A percentile compares a stretch with the other conserved stretches of the same genome.
phyloP scores from a whole-genome alignment of 108 stramenopile species.

The Thalassiosira profunda region DNA sequence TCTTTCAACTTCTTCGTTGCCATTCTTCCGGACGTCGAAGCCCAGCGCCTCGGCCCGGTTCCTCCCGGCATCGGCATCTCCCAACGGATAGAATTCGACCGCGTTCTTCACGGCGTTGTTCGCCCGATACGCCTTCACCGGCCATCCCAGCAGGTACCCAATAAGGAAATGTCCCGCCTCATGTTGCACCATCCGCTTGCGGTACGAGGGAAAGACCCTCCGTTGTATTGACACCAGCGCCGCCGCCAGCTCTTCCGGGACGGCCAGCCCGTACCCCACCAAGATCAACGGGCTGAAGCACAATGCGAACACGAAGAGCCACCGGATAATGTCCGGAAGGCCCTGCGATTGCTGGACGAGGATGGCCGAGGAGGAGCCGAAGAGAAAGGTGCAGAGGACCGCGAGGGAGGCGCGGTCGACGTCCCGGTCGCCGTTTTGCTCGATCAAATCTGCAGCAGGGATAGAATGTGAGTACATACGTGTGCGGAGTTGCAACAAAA shows the following conservation, averaged over 20 bases:
- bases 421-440: constrained; percentile 83
- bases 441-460: constrained; percentile 87
- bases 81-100: constrained; percentile 88
- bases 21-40: constrained; percentile 54
- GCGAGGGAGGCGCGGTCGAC: constrained; percentile 78
- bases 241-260: constrained; percentile 66
- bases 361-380: constrained; percentile 62
- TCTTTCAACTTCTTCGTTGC: constrained; percentile 4
- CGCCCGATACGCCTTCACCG: constrained; percentile 65
- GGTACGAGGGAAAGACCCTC: constrained; percentile 74
- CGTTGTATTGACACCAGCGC: constrained; percentile 74
- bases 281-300: constrained; percentile 79
- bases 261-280: constrained; percentile 85
- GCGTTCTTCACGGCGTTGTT: constrained; percentile 86
- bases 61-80: constrained; percentile 59
- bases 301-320: constrained; percentile 74
- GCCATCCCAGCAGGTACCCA: constrained; percentile 77
- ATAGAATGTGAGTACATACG: too few species aligned
- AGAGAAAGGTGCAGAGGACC: constrained; percentile 63
- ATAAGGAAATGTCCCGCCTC: constrained; percentile 90
- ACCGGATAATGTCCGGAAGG: constrained; percentile 85
- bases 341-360: constrained; percentile 59
- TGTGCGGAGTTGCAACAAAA: too few species aligned
- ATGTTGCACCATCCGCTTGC: constrained; percentile 85
- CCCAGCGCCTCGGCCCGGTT: constrained; percentile 67